Evolutionary conservation across 768 basidiomycete species (phyloP), one percentile per base, ranked within the genome.

Genomic region (Suillus occidentalis): DNA sequence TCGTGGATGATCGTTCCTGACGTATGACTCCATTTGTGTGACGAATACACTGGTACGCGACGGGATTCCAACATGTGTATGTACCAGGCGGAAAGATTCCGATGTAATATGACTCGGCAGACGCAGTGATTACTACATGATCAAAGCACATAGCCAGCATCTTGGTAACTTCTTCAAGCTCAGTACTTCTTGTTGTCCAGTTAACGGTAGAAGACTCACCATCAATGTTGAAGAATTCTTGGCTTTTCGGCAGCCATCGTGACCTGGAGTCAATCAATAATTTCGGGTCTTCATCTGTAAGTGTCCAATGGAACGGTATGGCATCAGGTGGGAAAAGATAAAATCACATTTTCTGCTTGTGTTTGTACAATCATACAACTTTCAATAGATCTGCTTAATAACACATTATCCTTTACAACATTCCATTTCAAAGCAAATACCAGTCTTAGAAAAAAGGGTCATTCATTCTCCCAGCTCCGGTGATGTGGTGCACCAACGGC

Each of bases 341-440:
- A 28, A 59, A 43, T 43, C 40, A 4, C 52, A 64, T 58, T 45
- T 64, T 47, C 28, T 63, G 25, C 37, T 37, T 63, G 55, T 40
- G 31, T 59, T 42, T 65, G 40, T 67, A 67, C 66, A 67, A 65
- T 59, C 42, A 58, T 67, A 65, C 60, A 67, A 42, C 57, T 18
- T 62, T 67, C 40, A 37, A 58, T 28, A 61, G 37, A 61, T 61
- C 52, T 65, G 42, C 52, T 55, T 28, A 61, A 43, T 53, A 52
- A 55, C 34, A 65, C 58, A 56, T 40, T 59, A 62, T 47, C 31
- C 62, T 43, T 40, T 36, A 43, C 7, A 58, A 22, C 39, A 65
- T 43, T 52, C 52, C 47, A 39, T 60, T 56, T 49, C 62, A 60
- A 63, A 61, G 34, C 52, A 58, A 64, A 55, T 40, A 65, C 55